Evolutionary conservation across 768 basidiomycete genomes (phyloP).

Genomic region (Naematelia aurantialba): DNA sequence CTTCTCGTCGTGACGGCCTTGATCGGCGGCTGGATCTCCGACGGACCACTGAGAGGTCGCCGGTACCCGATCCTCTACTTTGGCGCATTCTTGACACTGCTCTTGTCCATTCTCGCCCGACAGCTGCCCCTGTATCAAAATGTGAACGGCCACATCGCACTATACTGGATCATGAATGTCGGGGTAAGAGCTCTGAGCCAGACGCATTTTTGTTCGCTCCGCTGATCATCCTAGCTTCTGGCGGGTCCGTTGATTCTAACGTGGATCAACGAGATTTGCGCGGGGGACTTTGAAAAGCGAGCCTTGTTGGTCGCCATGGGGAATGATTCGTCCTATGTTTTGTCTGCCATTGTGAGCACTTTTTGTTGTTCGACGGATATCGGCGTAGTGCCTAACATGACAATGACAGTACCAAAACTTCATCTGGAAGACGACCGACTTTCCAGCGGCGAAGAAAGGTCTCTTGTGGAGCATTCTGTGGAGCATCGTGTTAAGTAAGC

Average conservation of each 20-base stretch:
- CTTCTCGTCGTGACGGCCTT: not conserved
- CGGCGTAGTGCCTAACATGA: not conserved
- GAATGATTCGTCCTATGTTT: slow-evolving; percentile 33
- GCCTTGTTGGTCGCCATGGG: slow-evolving; percentile 27
- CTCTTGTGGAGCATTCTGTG: slow-evolving; percentile 18
- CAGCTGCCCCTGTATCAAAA: slow-evolving; percentile 21
- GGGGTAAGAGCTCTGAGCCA: not conserved
- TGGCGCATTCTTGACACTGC: slow-evolving; percentile 6
- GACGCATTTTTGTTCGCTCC: not conserved
- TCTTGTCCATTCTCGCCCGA: not conserved
- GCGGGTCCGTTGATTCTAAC: slow-evolving; percentile 27
- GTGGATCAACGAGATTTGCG: slow-evolving; percentile 33
- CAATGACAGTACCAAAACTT: slow-evolving; percentile 19
- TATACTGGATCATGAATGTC: slow-evolving; percentile 18
- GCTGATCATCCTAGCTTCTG: slow-evolving; percentile 8
- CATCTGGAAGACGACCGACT: slow-evolving; percentile 33
- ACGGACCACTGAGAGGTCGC: slow-evolving; percentile 3
- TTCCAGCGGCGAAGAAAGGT: slow-evolving; percentile 32
- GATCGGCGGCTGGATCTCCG: slow-evolving; percentile 6
- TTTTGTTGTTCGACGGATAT: not conserved
- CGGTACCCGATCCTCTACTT: slow-evolving; percentile 4
- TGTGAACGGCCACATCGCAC: slow-evolving; percentile 17
- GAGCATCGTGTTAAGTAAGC: slow-evolving; percentile 26
- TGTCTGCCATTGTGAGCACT: slow-evolving; percentile 27
- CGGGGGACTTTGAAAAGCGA: slow-evolving; percentile 27